Evolutionary conservation across 306 rosid species (phyloP).

Genomic region (Dalbergia cochinchinensis): DNA sequence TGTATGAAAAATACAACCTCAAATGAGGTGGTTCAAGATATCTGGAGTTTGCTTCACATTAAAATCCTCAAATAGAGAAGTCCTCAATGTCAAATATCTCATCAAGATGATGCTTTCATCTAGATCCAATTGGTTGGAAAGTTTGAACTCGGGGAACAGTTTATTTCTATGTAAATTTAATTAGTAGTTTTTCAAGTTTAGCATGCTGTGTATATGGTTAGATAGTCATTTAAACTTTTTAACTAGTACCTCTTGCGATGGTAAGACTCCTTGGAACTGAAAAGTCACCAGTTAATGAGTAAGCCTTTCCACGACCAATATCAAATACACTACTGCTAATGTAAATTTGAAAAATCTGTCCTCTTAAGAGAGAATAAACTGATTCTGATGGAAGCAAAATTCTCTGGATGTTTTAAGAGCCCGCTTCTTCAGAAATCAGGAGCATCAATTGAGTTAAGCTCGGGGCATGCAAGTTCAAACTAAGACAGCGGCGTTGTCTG

Average conservation of each 20-base stretch:
- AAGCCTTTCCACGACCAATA: conserved; percentile 4
- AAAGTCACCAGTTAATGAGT: neutral
- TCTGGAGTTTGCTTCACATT: conserved; percentile 47
- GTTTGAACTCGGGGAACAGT: conserved; percentile 21
- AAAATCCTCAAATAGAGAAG: conserved; percentile 39
- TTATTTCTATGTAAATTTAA: conserved; percentile 8
- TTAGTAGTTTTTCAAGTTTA: conserved; percentile 3
- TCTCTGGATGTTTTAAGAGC: neutral
- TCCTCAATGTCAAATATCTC: conserved; percentile 16
- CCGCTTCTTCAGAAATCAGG: neutral
- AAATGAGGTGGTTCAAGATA: conserved; percentile 43
- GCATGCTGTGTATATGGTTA: neutral
- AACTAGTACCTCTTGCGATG: neutral
- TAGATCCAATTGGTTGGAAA: conserved; percentile 31
- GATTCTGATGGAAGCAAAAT: neutral
- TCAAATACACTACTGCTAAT: neutral
- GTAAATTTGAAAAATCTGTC: conserved; percentile 2
- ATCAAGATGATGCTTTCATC: conserved; percentile 28
- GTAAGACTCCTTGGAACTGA: neutral
- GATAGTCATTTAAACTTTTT: neutral
- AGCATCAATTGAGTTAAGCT: neutral
- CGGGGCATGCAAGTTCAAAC: neutral
- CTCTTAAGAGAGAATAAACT: neutral
- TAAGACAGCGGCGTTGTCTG: neutral
- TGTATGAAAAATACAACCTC: conserved; percentile 46